Evolutionary conservation across 2,329 filamentous ascomycete species (phyloP).

Genomic region (Macroventuria anomochaeta): DNA sequence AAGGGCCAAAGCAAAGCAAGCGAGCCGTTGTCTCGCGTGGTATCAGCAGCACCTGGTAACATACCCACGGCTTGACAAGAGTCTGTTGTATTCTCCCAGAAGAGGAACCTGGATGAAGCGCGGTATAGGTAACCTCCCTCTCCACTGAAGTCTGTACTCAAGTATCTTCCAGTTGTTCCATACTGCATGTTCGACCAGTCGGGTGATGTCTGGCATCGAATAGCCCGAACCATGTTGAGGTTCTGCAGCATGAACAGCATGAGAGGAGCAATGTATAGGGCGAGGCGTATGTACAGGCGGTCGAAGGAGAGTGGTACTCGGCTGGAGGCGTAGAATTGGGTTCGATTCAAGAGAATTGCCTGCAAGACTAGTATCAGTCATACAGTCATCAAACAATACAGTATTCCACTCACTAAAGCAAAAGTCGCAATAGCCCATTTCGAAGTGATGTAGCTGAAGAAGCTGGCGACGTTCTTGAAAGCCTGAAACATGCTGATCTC

Average conservation of each 20-base stretch:
- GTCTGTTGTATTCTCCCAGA: constrained; percentile 74
- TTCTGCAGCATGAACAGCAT: constrained; percentile 63
- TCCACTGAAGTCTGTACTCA: constrained; percentile 58
- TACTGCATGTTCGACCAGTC: constrained; percentile 56
- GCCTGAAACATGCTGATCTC: constrained; percentile 57
- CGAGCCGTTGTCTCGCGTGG: constrained; percentile 72
- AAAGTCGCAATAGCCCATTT: constrained; percentile 88
- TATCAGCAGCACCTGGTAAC: constrained; percentile 60
- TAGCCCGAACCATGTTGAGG: constrained; percentile 75
- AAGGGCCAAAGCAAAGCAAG: constrained; percentile 77
- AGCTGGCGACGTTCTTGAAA: constrained; percentile 75
- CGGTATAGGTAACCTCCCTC: constrained; percentile 73
- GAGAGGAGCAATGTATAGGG: constrained; percentile 42
- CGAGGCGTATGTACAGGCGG: constrained; percentile 62
- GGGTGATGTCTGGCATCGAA: constrained; percentile 83
- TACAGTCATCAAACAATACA: not conserved
- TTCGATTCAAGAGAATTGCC: constrained; percentile 87
- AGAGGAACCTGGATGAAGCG: constrained; percentile 73
- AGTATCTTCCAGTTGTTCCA: constrained; percentile 50
- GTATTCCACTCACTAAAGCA: constrained; percentile 65
- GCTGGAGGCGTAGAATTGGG: constrained; percentile 91
- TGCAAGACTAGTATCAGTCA: constrained; percentile 37
- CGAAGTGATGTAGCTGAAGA: constrained; percentile 76
- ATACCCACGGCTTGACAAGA: constrained; percentile 80
- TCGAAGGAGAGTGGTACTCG: constrained; percentile 77